phyloP scores from a whole-genome alignment of 257 asterid species.

The Sherardia arvensis region DNA sequence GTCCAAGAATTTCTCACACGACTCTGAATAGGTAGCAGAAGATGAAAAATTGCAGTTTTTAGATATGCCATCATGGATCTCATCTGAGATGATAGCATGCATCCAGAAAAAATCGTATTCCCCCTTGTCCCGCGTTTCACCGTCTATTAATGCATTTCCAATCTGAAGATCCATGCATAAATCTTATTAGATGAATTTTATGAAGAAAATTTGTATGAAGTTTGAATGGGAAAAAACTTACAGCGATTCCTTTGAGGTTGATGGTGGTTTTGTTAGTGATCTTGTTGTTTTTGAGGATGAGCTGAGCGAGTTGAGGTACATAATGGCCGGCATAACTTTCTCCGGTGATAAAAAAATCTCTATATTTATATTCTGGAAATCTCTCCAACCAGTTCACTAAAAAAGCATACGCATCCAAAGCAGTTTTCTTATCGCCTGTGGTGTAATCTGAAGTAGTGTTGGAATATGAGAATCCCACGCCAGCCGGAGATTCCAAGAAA shows the following conservation, averaged over 20 bases:
- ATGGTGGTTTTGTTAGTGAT: constrained; percentile 36
- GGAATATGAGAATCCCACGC: constrained; percentile 69
- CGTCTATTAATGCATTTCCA: constrained; percentile 48
- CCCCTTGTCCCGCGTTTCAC: constrained; percentile 22
- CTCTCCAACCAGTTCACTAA: constrained; percentile 58
- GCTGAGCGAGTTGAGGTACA: constrained; percentile 56
- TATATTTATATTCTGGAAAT: constrained; percentile 48
- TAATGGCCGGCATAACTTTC: constrained; percentile 74
- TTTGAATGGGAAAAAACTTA: constrained; percentile 12
- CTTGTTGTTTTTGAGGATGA: constrained; percentile 39
- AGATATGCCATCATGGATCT: constrained; percentile 35
- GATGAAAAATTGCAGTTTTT: constrained; percentile 39
- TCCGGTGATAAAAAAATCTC: constrained; percentile 45
- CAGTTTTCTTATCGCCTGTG: constrained; percentile 41
- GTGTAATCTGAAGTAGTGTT: constrained; percentile 46
- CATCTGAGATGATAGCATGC: constrained; percentile 52
- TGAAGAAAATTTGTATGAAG: too few relatives aligned
- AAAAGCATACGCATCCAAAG: constrained; percentile 46
- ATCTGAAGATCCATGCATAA: constrained; percentile 23
- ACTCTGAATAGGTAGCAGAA: not conserved
- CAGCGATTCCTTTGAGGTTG: constrained; percentile 55
- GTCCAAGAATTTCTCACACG: constrained; percentile 12
- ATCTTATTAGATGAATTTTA: not conserved
- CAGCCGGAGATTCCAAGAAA: constrained; percentile 66
- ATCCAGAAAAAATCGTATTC: constrained; percentile 46